Evolutionary conservation across 805 yeast genomes (phyloP).

Genomic region (Yarrowia yakushimensis): DNA sequence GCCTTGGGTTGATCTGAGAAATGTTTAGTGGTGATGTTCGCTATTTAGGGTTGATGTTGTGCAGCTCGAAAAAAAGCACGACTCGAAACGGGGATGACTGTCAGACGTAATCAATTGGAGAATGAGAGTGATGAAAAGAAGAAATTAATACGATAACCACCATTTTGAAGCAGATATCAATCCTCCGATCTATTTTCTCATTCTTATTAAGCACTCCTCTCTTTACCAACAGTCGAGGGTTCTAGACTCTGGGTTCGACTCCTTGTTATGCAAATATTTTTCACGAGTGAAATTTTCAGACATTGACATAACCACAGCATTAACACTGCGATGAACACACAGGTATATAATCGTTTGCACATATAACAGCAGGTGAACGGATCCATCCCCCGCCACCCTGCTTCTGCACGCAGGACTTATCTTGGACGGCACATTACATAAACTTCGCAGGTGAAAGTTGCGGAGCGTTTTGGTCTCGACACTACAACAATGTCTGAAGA

Average conservation of each 20-base stretch:
- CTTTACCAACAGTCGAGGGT: not conserved
- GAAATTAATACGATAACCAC: no score
- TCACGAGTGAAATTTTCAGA: not conserved
- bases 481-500: slow-evolving; percentile 8
- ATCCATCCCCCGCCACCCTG: no score
- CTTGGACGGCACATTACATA: no score
- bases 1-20: not conserved
- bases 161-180: no score
- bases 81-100: not conserved
- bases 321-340: not conserved
- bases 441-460: slow-evolving; percentile 17
- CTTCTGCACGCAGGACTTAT: not conserved
- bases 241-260: slow-evolving; percentile 7
- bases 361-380: no score
- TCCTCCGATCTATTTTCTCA: no score
- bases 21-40: slow-evolving; percentile 8
- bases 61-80: not conserved
- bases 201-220: not conserved
- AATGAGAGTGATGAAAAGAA: no score
- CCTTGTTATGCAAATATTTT: not conserved
- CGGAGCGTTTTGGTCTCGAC: not conserved
- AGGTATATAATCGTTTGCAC: no score
- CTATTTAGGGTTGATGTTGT: slow-evolving; percentile 12
- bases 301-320: not conserved
- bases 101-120: no score